phyloP scores from a whole-genome alignment of 768 basidiomycete species.

The Flagelloscypha sp. region DNA sequence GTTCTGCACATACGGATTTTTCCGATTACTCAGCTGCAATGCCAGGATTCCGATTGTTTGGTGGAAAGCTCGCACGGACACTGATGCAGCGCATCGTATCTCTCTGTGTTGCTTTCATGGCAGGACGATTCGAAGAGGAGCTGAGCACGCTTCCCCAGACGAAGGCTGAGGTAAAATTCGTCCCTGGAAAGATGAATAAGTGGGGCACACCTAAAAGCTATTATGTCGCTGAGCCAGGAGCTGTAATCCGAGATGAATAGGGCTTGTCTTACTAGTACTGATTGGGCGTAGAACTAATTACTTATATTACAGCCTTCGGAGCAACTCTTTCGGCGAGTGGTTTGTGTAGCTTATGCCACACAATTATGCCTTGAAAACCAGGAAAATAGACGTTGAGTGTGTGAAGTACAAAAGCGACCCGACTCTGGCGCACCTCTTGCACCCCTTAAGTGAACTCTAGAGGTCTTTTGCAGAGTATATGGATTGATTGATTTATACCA shows the following conservation, averaged over 20 bases:
- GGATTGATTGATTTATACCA: no score
- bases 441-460: no score
- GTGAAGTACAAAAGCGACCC: no score
- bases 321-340: no score
- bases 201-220: conserved; percentile 36
- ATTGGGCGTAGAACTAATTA: no score
- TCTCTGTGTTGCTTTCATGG: conserved; percentile 36
- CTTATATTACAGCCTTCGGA: no score
- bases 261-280: no score
- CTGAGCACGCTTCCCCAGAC: conserved; percentile 21
- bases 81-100: conserved; percentile 27
- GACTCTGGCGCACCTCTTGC: no score
- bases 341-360: no score
- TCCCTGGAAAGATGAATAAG: conserved; percentile 37
- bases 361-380: no score
- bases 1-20: conserved; percentile 36
- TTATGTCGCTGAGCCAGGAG: conserved; percentile 33
- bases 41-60: conserved; percentile 32
- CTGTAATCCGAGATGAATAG: conserved; percentile 32
- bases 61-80: conserved; percentile 18
- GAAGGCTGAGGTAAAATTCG: conserved; percentile 29
- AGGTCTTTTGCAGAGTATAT: no score
- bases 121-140: conserved; percentile 16
- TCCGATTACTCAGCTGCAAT: conserved; percentile 43
- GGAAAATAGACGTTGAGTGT: no score